Evolutionary conservation across 2,329 filamentous ascomycete species (phyloP), one percentile per base, ranked within the genome.

Genomic region (Trichoderma atroviride): DNA sequence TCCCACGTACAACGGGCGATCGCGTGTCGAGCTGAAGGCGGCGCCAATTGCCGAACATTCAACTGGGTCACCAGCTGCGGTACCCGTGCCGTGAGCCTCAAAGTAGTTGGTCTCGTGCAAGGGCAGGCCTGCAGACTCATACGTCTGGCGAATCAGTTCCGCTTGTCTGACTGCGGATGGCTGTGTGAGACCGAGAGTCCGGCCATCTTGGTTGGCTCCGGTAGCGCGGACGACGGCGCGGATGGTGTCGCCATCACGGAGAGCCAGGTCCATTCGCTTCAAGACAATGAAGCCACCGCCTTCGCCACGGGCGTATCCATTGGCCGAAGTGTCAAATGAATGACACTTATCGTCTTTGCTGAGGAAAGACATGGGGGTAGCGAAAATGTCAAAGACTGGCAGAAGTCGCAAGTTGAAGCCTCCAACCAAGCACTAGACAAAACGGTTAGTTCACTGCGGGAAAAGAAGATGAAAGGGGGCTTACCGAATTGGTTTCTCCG

Each of bases 61-160:
- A 22, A 40, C 55, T 4, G 85, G 84, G 69, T 88, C 86, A 14
- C 86, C 86, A 2, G 74, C 73, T 13, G 72, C 72, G 0, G 76
- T 78, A 1, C 82, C 83, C 3, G 83, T 84, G 2, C 74, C 82
- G 55, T 69, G 66, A 22, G 66, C 66, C 11, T 69, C 66, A 27
- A 69, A 55, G 37, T 35, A 69, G 16, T 43, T 27, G 5, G 66
- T 69, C 14, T 24, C n/a, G 7, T 29, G 10, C 22, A 69, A 24
- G 19, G 60, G 29, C 16, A 69, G 4, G 2, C 40, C 40, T 5
- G 40, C 66, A 19, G 29, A n/a, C 3, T 24, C 22, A 29, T 69
- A 69, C 6, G 58, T 56, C n/a, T 63, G 31, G 22, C 40, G n/a
- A 14, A 69, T 69, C 13, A 69, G 53, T n/a, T 52, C 33, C 16